Base-by-base conservation (phyloP, 2,329 filamentous ascomycete genomes). In the Scolecobasidium constrictum region DNA sequence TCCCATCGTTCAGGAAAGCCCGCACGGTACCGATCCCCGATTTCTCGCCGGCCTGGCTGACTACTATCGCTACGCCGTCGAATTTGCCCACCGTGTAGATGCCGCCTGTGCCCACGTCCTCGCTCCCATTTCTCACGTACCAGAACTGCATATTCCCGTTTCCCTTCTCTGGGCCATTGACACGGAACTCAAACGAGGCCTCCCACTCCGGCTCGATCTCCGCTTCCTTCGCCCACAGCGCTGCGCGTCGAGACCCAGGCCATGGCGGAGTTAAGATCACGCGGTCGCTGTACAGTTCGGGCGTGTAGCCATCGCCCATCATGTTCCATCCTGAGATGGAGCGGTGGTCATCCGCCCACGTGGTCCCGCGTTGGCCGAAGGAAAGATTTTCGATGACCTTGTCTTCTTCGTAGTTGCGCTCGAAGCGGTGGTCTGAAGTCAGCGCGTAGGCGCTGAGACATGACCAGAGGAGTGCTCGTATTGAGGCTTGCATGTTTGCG, bases 111-210 rank as follows among this genome's bases (percentile, higher is more conserved):
- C 70, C 68, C 47, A 71, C 64, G 51, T 75, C 66, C n/a, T 46
- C 47, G 6, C 19, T 15, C 22, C 83, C 83, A 47, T 84, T 74
- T 52, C 77, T 79, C 41, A 77, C 80, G 56, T 93, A 86, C 92
- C 92, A 98, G 54, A 98, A 72, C 63, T 96, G 90, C 52, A 98
- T 68, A 64, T 93, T 95, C 38, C 92, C 92, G 45, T 81, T 79
- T 40, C 81, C 86, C 52, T 85, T 72, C 57, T 96, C 92, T 49
- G 83, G 81, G 5, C 92, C 92, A 47, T 77, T 86, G 41, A 81
- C 85, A 51, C 92, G 78, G 64, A 98, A 95, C 56, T 92, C 81
- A 52, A 96, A 71, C 56, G 94, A 85, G 40, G 80, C 78, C 6
- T 77, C 74, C 87, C 87, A 98, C 60, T 81, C 73, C n/a, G 71